Evolutionary conservation across 805 yeast species (phyloP), one percentile per base, ranked within the genome.

Genomic region (Barnettozyma californica): DNA sequence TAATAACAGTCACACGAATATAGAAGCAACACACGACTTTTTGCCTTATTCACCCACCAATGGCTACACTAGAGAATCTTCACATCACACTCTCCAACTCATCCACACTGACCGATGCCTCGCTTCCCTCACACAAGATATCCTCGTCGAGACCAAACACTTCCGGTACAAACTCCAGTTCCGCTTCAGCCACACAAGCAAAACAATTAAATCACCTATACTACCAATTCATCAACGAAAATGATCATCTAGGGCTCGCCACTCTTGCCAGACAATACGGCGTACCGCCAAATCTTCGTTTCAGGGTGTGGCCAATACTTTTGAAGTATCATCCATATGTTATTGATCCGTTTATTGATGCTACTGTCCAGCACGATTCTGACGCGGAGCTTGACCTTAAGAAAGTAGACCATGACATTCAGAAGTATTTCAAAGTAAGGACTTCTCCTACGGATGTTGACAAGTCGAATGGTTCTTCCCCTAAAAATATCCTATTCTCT

Each of bases 281-380:
- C 3, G 72, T 90, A 25, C 97, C 97, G 1, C 92, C 95, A 1
- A 76, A 81, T 48, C 70, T 89, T 46, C 74, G 98, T 51, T 81
- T 80, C 55, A 71, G 76, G 48, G 85, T 87, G 8, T 91, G 97
- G 97, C 96, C 97, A 1, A 67, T 87, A 4, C 65, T 91, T 44
- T 66, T 91, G 49, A 82, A 82, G 55, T 81, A 81, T 58, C 97
- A 91, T 64, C 97, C 97, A 1, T 87, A 83, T 69, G 96, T 88
- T 13, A 66, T 79, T 29, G 73, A 81, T 44, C 96, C 97, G 0
- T 84, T 79, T 56, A 74, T 88, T 2, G 92, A 75, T 53, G 68
- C 69, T 3, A 57, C 54, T 42, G 72, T 64, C 5, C 69, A 66
- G 16, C 69, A 66, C 8, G 71, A 67, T 16, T 59, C 60, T 1